phyloP scores from a whole-genome alignment of 345 rosid genomes.

The Ailanthus altissimus region DNA sequence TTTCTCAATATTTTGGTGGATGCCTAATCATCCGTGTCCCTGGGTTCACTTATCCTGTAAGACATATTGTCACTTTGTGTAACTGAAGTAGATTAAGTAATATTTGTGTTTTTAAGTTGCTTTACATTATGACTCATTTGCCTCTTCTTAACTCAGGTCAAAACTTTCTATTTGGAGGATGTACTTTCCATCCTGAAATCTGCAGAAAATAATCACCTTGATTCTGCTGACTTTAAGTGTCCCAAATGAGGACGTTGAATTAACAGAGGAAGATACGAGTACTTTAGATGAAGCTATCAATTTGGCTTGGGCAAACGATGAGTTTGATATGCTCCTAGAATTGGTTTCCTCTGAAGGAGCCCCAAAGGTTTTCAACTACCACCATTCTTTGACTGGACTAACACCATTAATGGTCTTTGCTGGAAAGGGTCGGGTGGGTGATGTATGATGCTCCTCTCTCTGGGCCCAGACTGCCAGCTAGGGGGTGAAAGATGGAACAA shows the following conservation, averaged over 20 bases:
- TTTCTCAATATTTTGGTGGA: slow-evolving; percentile 93
- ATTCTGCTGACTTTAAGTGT: slow-evolving; percentile 37
- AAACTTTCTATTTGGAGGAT: slow-evolving; percentile 72
- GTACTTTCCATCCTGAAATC: slow-evolving; percentile 74
- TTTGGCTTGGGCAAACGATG: slow-evolving; percentile 81
- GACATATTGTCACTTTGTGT: not conserved
- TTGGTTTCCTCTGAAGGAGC: slow-evolving; percentile 61
- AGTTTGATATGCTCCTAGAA: slow-evolving; percentile 75
- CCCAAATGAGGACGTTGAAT: slow-evolving; percentile 39
- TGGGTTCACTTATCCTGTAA: slow-evolving; percentile 92
- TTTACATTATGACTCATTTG: slow-evolving; percentile 24
- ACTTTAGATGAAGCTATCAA: slow-evolving; percentile 82
- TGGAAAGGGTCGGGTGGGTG: slow-evolving; percentile 80
- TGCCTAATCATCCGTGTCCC: slow-evolving; percentile 88
- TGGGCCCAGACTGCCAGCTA: slow-evolving; percentile 65
- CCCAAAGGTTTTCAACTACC: slow-evolving; percentile 63
- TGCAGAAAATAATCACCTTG: slow-evolving; percentile 54
- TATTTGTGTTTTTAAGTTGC: slow-evolving; percentile 13
- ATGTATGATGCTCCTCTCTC: slow-evolving; percentile 84
- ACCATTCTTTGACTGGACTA: slow-evolving; percentile 66
- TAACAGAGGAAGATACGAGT: slow-evolving; percentile 62
- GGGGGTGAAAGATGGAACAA: slow-evolving; percentile 56
- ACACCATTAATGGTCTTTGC: slow-evolving; percentile 89
- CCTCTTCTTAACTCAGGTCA: slow-evolving; percentile 55
- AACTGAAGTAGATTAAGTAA: not conserved